A percentile compares a stretch with the other conserved stretches of the same genome.
Conservation (phyloP, 1,284 basidiomycete species). For the Neonothopanus nambi region DNA sequence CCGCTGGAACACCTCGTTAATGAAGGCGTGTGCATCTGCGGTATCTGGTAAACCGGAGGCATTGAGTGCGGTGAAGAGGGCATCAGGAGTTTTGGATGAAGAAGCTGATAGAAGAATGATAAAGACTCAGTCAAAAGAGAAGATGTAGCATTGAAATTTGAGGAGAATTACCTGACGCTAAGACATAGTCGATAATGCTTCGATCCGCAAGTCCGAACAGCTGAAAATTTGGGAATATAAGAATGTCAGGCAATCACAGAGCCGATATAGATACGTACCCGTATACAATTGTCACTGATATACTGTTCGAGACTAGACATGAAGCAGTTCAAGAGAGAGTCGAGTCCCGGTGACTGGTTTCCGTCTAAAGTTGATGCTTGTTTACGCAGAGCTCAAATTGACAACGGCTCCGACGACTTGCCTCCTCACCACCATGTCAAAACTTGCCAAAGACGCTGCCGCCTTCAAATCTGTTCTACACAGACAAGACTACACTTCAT, state of each 20-base stretch:
- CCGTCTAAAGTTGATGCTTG: not conserved
- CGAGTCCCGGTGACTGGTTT: not conserved
- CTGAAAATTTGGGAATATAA: slow-evolving; percentile 35
- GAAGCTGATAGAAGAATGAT: slow-evolving; percentile 52
- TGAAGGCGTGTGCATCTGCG: slow-evolving; percentile 78
- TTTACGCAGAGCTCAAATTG: slow-evolving; percentile 3
- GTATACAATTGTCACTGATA: slow-evolving; percentile 84
- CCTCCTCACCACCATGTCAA: slow-evolving; percentile 57
- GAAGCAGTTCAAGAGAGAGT: not conserved
- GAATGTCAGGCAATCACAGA: not conserved
- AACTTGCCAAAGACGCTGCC: slow-evolving; percentile 63
- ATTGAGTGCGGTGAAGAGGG: slow-evolving; percentile 75
- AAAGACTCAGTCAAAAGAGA: slow-evolving; percentile 26
- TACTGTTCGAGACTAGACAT: slow-evolving; percentile 67
- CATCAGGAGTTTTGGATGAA: slow-evolving; percentile 78
- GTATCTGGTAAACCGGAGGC: slow-evolving; percentile 81
- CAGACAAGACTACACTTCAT: slow-evolving; percentile 66
- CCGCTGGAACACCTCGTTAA: slow-evolving; percentile 73
- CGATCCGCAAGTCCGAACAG: slow-evolving; percentile 82
- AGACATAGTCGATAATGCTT: slow-evolving; percentile 83
- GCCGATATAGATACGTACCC: slow-evolving; percentile 45
- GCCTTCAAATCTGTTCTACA: slow-evolving; percentile 65
- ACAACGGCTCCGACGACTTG: too few relatives aligned
- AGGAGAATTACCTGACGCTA: slow-evolving; percentile 65
- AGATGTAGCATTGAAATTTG: too few relatives aligned